Base-by-base conservation (phyloP, 768 basidiomycete species). In the Tricholoma furcatifolium region DNA sequence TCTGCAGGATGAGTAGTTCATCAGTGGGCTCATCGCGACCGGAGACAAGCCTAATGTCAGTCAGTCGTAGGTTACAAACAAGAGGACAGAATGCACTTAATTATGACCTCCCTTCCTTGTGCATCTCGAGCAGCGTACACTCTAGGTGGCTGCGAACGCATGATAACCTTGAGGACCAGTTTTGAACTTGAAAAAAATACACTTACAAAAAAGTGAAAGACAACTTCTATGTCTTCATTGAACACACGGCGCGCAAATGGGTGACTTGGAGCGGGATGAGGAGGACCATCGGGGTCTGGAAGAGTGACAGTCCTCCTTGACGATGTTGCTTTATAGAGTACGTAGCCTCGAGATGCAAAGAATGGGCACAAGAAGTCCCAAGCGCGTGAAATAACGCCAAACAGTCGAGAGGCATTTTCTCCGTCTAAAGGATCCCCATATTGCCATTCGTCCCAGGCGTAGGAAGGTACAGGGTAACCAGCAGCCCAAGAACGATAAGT, bases 311-410 rank as follows among this genome's bases (percentile, higher is more conserved):
- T 17, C 30, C n/a, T n/a, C n/a, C n/a, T n/a, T n/a, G n/a, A n/a
- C 31, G 46, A 18, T 20, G n/a, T 23, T 3, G 17, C 10, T 4
- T 31, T 27, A 17, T 54, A 57, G 5, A 61, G 32, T 0, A n/a
- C 47, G 41, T 61, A 61, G 0, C 57, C 60, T 2, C 50, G 44
- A 17, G 55, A 24, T 11, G 60, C 57, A 47, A 61, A 62, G 54
- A 53, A 60, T 6, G 58, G 58, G 1, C 14, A 11, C 23, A 60
- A 27, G 18, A 62, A 58, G 32, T 64, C 12, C 66, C 67, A 60
- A 52, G 66, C 46, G 17, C 17, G 46, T 6, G 34, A 11, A 4
- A 24, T 12, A n/a, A n/a, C 41, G 20, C n/a, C 36, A 4, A 38
- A 4, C 17, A 5, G 14, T 38, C 36, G 12, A 17, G 14, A 3